Evolutionary conservation across 805 yeast species (phyloP).

Genomic region (Debaryomyces prosopidis): DNA sequence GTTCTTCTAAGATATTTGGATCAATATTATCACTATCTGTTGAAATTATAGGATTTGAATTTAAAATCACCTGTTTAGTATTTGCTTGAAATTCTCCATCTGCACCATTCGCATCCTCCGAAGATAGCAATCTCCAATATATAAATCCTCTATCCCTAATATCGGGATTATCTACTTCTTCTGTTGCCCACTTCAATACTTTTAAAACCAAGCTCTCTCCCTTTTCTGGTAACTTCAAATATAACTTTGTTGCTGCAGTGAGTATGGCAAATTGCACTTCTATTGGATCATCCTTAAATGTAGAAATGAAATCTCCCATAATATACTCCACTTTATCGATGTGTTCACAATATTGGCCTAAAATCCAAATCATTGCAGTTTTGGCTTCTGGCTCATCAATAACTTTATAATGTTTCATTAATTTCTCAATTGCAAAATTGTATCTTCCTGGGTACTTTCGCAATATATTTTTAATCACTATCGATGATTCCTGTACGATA

Average conservation of each 20-base stretch:
- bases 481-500: slow-evolving; percentile 75
- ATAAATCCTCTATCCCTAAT: slow-evolving; percentile 80
- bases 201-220: slow-evolving; percentile 60
- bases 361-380: slow-evolving; percentile 78
- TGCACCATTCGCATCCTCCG: slow-evolving; percentile 32
- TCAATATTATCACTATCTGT: slow-evolving; percentile 71
- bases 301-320: slow-evolving; percentile 37
- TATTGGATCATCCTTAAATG: slow-evolving; percentile 61
- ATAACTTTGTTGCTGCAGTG: slow-evolving; percentile 73
- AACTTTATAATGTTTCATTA: slow-evolving; percentile 35
- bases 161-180: slow-evolving; percentile 79
- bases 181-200: slow-evolving; percentile 68
- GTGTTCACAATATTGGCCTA: slow-evolving; percentile 65
- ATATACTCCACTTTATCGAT: slow-evolving; percentile 45
- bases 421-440: slow-evolving; percentile 28
- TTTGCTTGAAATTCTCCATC: slow-evolving; percentile 41
- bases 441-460: slow-evolving; percentile 70
- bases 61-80: slow-evolving; percentile 54
- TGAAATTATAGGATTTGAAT: slow-evolving; percentile 61
- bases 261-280: slow-evolving; percentile 75
- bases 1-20: slow-evolving; percentile 69
- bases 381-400: slow-evolving; percentile 78
- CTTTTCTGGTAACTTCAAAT: slow-evolving; percentile 53
- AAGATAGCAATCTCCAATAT: slow-evolving; percentile 79
- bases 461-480: slow-evolving; percentile 74